phyloP scores from a whole-genome alignment of 192 early-diverging fungal species.

The Umbelopsis sp. region DNA sequence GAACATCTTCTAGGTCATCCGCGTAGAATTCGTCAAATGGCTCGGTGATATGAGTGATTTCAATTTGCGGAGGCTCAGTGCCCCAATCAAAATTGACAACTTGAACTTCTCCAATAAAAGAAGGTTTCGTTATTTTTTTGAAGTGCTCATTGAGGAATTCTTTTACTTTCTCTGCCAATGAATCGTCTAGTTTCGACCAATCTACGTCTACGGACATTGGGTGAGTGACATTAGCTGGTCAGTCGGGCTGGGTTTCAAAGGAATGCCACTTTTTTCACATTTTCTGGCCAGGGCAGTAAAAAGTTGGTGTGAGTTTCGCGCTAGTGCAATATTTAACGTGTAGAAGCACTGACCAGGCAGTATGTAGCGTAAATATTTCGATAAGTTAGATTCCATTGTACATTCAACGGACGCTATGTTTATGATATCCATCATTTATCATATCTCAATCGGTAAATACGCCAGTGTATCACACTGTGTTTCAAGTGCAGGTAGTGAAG shows the following conservation, averaged over 20 bases:
- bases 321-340: too few relatives aligned
- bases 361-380: too few relatives aligned
- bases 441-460: too few relatives aligned
- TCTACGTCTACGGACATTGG: constrained; percentile 72
- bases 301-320: too few relatives aligned
- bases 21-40: constrained; percentile 80
- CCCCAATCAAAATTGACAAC: constrained; percentile 72
- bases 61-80: constrained; percentile 65
- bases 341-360: too few relatives aligned
- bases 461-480: too few relatives aligned
- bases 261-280: background rate
- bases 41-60: constrained; percentile 73
- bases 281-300: background rate
- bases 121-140: constrained; percentile 58
- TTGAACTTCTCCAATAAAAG: constrained; percentile 70
- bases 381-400: too few relatives aligned
- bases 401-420: too few relatives aligned
- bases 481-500: too few relatives aligned
- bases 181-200: constrained; percentile 70
- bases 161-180: constrained; percentile 64
- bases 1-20: constrained; percentile 42
- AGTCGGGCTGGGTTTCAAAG: background rate
- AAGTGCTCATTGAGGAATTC: constrained; percentile 68
- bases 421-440: too few relatives aligned
- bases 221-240: background rate